Evolutionary conservation across 805 yeast species (phyloP), one percentile per base, ranked within the genome.

Genomic region (Kazachstania africana): DNA sequence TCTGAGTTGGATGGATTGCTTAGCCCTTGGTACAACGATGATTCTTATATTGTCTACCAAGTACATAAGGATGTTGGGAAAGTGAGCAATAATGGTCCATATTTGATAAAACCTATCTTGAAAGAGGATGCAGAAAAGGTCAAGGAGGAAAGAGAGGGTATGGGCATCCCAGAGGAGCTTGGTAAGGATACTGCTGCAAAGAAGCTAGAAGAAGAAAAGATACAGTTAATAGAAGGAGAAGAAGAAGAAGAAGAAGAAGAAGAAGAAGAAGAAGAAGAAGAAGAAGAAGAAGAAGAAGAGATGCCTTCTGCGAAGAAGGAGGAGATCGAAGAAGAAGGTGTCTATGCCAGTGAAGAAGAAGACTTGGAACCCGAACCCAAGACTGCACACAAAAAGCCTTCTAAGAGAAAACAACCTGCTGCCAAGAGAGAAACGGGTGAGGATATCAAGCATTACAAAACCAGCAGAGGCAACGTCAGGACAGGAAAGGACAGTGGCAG

Each of bases 61-160:
- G 94, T 83, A 2, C 50, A 66, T 3, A 59, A 55, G 17, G 75
- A 66, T 14, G 87, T 83, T 8, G 91, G 91, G 2, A 77, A 72
- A 27, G 64, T 70, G 0, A 44, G 57, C 2, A 66, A 63, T 31
- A 69, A 79, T 26, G 62, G 57, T 1, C 46, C 44, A 18, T 48
- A 53, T 21, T 36, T 62, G 31, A 47, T 40, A 1, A 44, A 55
- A 20, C 60, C 63, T 9, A 22, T 33, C 10, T 16, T 36, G 16
- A 29, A 27, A 17, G 24, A 31, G 29, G 32, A 26, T 12, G 23
- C 16, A 12, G 26, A 31, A 6, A 5, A 5, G 5, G 18, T 30
- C 20, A 32, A 35, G 5, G 35, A 31, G 14, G 43, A 33, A 18
- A 29, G 27, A 24, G 21, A 21, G 16, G 32, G 31, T 27, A 15